phyloP scores from a whole-genome alignment of 1,139 yeast genomes.

The Hyphopichia fennica region DNA sequence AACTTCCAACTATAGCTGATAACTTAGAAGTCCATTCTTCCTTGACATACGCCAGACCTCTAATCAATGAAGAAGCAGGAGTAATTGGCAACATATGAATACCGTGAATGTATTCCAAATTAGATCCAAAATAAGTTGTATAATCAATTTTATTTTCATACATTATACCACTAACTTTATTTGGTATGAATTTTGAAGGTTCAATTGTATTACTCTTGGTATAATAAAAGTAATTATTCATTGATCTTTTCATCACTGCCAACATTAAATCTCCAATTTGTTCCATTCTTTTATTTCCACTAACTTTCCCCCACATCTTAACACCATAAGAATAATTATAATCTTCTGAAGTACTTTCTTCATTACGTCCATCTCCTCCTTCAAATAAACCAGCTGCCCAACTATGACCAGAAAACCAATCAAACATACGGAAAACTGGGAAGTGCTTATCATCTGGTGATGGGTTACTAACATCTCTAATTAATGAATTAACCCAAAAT shows the following conservation, averaged over 20 bases:
- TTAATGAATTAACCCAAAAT: slow-evolving; percentile 59
- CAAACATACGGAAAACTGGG: slow-evolving; percentile 66
- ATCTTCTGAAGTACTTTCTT: slow-evolving; percentile 70
- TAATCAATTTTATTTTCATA: slow-evolving; percentile 80
- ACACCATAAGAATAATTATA: slow-evolving; percentile 68
- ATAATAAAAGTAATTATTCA: slow-evolving; percentile 54
- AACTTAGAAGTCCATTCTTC: slow-evolving; percentile 77
- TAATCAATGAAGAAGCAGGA: slow-evolving; percentile 75
- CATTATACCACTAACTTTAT: slow-evolving; percentile 63
- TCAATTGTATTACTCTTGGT: slow-evolving; percentile 48
- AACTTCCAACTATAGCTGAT: slow-evolving; percentile 47
- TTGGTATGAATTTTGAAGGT: slow-evolving; percentile 49
- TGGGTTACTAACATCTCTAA: slow-evolving; percentile 69
- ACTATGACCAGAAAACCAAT: slow-evolving; percentile 70
- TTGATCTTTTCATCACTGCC: slow-evolving; percentile 51
- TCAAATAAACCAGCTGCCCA: slow-evolving; percentile 69
- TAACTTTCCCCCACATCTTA: slow-evolving; percentile 66
- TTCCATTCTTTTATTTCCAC: slow-evolving; percentile 59
- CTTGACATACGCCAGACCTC: slow-evolving; percentile 66
- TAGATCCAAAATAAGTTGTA: slow-evolving; percentile 78
- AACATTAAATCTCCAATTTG: slow-evolving; percentile 63
- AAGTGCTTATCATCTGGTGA: slow-evolving; percentile 50
- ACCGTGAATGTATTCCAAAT: slow-evolving; percentile 28
- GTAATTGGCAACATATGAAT: slow-evolving; percentile 54
- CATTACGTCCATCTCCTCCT: slow-evolving; percentile 63